Evolutionary conservation across 1,284 basidiomycete genomes (phyloP).

Genomic region (Flammula alnicola): DNA sequence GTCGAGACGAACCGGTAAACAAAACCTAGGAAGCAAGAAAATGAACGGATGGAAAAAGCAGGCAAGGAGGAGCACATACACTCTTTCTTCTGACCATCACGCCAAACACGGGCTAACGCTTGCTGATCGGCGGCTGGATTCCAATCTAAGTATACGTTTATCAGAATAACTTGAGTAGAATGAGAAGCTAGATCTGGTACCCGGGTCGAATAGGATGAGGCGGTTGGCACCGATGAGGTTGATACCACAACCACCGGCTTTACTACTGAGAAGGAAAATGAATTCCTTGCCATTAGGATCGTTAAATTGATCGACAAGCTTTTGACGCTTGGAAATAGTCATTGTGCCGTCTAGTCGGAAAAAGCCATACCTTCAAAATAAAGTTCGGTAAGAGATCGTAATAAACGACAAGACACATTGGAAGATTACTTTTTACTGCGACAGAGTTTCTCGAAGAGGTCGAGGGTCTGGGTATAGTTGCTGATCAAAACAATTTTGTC

Average conservation of each 20-base stretch:
- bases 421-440: constrained; percentile 75
- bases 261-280: constrained; percentile 94
- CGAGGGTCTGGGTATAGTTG: constrained; percentile 98
- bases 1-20: constrained; percentile 98
- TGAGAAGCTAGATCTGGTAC: constrained; percentile 48
- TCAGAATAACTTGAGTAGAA: background rate
- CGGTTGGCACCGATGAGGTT: constrained; percentile 98
- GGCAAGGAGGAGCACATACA: constrained; percentile 55
- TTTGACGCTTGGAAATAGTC: constrained; percentile 94
- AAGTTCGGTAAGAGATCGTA: constrained; percentile 10
- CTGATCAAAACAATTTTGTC: constrained; percentile 99
- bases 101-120: constrained; percentile 97
- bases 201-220: constrained; percentile 94
- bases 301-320: constrained; percentile 98
- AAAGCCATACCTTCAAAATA: constrained; percentile 78
- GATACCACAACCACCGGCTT: constrained; percentile 98
- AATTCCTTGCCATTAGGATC: constrained; percentile 95
- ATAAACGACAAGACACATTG: background rate
- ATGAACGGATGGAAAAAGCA: background rate
- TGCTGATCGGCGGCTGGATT: constrained; percentile 99
- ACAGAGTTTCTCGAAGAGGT: constrained; percentile 90
- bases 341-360: constrained; percentile 95
- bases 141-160: constrained; percentile 71
- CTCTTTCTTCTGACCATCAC: constrained; percentile 99
- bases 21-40: constrained; percentile 63